A percentile compares a stretch with the other conserved stretches of the same genome.
Conservation (phyloP, 208 protist species). For the Kentomonas sorsogonicus region DNA sequence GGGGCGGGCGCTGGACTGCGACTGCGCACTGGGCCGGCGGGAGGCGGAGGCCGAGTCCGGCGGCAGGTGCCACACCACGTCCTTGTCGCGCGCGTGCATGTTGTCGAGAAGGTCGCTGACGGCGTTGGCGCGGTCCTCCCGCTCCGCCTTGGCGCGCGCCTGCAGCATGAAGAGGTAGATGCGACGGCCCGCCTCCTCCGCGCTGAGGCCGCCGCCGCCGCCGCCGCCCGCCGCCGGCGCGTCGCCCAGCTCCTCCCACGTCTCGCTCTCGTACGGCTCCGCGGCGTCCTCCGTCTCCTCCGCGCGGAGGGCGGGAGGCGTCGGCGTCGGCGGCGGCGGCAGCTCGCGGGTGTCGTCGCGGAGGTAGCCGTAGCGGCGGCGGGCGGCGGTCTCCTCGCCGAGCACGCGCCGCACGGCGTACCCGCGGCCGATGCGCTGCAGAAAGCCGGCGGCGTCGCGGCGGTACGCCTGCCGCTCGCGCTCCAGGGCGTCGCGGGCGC, state of each 20-base stretch:
- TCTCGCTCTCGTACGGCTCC: no score
- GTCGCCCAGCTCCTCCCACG: not conserved
- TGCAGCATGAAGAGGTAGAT: not conserved
- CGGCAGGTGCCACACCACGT: not conserved
- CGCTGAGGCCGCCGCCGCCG: not conserved
- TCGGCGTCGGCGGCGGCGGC: constrained; percentile 11
- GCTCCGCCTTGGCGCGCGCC: not conserved
- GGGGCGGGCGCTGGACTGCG: no score
- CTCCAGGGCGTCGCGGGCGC: constrained; percentile 20
- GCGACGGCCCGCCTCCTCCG: not conserved
- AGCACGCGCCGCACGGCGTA: constrained; percentile 38
- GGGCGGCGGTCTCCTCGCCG: constrained; percentile 10
- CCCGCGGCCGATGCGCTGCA: constrained; percentile 68
- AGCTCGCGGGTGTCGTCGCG: constrained; percentile 14
- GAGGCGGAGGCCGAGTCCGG: no score
- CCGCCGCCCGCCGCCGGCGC: not conserved
- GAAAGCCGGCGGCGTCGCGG: constrained; percentile 10
- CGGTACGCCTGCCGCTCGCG: constrained; percentile 56
- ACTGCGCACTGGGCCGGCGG: no score
- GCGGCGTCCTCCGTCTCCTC: not conserved
- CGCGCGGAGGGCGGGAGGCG: not conserved
- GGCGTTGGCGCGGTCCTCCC: constrained; percentile 1
- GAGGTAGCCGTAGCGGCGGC: constrained; percentile 11
- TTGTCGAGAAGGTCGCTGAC: constrained; percentile 4
- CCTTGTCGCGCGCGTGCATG: constrained; percentile 6